Percentiles rank a stretch among this genome's conserved stretches.
These are phyloP conservation scores for Boletus pseudopeckii DNA, from an alignment of 768 basidiomycete genomes.

Conservation along the genomic window DNA sequence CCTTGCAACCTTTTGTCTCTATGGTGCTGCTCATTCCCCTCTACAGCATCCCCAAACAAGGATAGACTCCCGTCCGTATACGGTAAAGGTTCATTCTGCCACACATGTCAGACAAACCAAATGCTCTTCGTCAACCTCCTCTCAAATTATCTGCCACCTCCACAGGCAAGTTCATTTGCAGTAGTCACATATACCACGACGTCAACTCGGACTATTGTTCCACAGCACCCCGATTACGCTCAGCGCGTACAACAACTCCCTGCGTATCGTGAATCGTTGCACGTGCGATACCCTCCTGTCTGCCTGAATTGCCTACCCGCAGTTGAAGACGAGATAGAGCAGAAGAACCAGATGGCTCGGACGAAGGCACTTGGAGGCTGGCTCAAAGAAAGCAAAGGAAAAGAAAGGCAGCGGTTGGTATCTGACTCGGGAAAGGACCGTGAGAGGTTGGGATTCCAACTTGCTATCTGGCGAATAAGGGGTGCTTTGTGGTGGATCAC, in stretches of 20 bases:
- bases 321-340: constrained; percentile 78
- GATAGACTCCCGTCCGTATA: constrained; percentile 65
- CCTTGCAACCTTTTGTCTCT: background rate
- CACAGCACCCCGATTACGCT: constrained; percentile 72
- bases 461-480: constrained; percentile 65
- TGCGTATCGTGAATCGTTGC: constrained; percentile 70
- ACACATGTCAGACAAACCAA: constrained; percentile 90
- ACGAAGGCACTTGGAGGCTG: constrained; percentile 71
- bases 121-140: constrained; percentile 81
- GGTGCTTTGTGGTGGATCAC: constrained; percentile 64
- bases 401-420: constrained; percentile 49
- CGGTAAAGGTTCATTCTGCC: constrained; percentile 67
- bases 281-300: constrained; percentile 83
- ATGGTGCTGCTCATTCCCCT: background rate
- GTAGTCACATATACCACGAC: background rate
- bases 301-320: constrained; percentile 71
- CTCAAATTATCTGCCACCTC: constrained; percentile 81
- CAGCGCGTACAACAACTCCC: constrained; percentile 60
- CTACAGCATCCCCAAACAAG: constrained; percentile 62
- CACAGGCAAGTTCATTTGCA: constrained; percentile 49
- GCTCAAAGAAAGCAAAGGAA: constrained; percentile 65
- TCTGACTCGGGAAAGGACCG: constrained; percentile 39
- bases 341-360: constrained; percentile 79
- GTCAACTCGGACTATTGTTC: background rate
- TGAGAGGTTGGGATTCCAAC: constrained; percentile 45